A percentile compares a stretch with the other conserved stretches of the same genome.
phyloP scores from a whole-genome alignment of 1,139 yeast species.

The Lodderomyces margitis region DNA sequence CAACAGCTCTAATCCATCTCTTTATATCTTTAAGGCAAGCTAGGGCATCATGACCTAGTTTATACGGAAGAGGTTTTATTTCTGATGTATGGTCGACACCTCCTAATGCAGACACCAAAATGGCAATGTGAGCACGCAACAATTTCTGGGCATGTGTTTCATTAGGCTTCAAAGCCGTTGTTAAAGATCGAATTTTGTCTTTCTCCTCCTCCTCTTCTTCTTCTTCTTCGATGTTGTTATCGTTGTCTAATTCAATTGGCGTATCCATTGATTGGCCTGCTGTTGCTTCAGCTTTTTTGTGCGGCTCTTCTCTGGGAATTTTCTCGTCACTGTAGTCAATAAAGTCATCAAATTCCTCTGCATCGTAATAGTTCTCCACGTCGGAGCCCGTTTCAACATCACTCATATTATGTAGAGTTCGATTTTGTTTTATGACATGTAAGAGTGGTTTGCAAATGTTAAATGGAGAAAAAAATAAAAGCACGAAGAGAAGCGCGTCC shows the following conservation, averaged over 20 bases:
- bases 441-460: background rate
- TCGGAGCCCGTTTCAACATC: slow-evolving; percentile 20
- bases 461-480: too few relatives aligned
- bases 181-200: slow-evolving; percentile 31
- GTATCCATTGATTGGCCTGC: background rate
- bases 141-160: slow-evolving; percentile 43
- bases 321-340: slow-evolving; percentile 14
- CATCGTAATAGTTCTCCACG: slow-evolving; percentile 16
- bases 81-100: slow-evolving; percentile 64
- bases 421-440: background rate
- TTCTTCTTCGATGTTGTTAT: slow-evolving; percentile 7
- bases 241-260: background rate
- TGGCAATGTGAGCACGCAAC: slow-evolving; percentile 65
- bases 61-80: slow-evolving; percentile 52
- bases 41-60: slow-evolving; percentile 86
- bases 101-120: slow-evolving; percentile 77
- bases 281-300: background rate
- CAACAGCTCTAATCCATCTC: slow-evolving; percentile 83
- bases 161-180: slow-evolving; percentile 31
- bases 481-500: too few relatives aligned
- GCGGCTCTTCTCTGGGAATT: background rate
- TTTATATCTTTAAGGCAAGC: slow-evolving; percentile 87
- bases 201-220: slow-evolving; percentile 17
- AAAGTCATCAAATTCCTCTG: slow-evolving; percentile 14
- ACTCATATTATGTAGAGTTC: slow-evolving; percentile 6